Conservation (phyloP, 805 yeast genomes). For the Wickerhamiella dianesei region DNA sequence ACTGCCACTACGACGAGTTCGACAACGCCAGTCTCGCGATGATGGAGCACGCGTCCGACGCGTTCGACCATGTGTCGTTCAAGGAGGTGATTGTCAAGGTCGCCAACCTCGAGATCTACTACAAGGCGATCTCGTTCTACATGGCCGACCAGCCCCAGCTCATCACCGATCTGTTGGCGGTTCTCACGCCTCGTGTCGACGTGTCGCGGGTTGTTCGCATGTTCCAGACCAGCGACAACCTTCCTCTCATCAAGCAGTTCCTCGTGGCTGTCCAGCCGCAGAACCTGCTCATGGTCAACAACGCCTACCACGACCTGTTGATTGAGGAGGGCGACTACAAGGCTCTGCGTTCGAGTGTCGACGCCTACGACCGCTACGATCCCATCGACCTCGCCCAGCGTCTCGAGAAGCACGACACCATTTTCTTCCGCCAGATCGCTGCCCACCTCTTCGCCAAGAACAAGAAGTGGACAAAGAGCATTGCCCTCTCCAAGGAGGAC, state of each 20-base stretch:
- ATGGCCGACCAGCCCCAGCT: constrained; percentile 84
- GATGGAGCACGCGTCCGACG: constrained; percentile 87
- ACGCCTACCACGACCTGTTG: constrained; percentile 87
- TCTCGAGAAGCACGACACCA: constrained; percentile 77
- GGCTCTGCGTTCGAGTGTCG: constrained; percentile 75
- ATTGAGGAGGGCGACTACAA: constrained; percentile 95
- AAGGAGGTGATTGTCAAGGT: constrained; percentile 92
- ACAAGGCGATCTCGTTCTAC: constrained; percentile 93
- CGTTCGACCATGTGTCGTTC: constrained; percentile 87
- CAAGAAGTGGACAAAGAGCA: constrained; percentile 84
- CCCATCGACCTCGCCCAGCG: constrained; percentile 84
- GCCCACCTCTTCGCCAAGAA: constrained; percentile 88
- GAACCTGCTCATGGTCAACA: constrained; percentile 81
- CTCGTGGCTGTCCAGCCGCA: constrained; percentile 80
- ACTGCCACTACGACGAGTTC: constrained; percentile 98
- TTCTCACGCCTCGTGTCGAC: constrained; percentile 77
- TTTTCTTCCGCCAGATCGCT: constrained; percentile 92
- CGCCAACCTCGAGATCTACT: constrained; percentile 89
- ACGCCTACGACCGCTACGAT: constrained; percentile 81
- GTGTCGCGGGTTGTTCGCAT: constrained; percentile 88
- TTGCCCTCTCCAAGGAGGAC: constrained; percentile 78
- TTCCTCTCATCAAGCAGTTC: constrained; percentile 93
- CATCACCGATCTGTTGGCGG: constrained; percentile 72
- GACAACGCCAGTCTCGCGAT: constrained; percentile 94
- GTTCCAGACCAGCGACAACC: constrained; percentile 87